Conservation (phyloP, 306 rosid species). For the Dryas drummondii region DNA sequence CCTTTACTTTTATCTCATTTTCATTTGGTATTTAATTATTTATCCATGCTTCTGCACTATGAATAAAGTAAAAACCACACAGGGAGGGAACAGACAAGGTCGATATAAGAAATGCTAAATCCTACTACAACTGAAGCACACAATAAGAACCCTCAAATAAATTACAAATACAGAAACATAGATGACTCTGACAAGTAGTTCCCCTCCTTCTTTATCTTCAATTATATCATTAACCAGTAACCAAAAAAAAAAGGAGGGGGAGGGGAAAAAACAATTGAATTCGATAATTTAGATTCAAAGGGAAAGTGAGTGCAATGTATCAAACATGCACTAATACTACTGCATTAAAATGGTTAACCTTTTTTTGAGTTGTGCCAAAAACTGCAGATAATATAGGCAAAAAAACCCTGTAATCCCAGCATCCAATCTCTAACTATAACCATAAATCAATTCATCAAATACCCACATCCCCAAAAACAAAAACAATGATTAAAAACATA, state of each 20-base stretch:
- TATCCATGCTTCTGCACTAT: neutral
- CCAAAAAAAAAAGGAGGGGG: neutral
- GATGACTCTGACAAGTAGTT: neutral
- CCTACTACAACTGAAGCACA: neutral
- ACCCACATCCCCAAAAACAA: slow-evolving; percentile 7
- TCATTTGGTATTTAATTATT: neutral
- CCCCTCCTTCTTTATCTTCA: neutral
- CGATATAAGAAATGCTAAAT: neutral
- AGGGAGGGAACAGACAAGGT: neutral
- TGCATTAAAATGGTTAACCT: neutral
- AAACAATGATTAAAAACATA: slow-evolving; percentile 4
- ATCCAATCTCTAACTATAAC: slow-evolving; percentile 2
- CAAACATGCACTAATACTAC: neutral
- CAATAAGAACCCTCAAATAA: neutral
- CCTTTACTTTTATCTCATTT: slow-evolving; percentile 19
- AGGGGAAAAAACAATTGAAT: neutral
- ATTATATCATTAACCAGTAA: neutral
- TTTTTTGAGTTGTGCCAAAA: neutral
- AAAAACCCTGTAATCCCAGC: slow-evolving; percentile 6
- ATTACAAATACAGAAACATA: neutral
- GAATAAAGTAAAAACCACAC: neutral
- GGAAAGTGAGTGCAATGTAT: neutral
- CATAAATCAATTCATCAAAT: neutral
- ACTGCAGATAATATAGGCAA: neutral
- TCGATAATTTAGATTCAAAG: neutral